Conservation (phyloP, 768 basidiomycete species). For the Mrakia gelida region DNA sequence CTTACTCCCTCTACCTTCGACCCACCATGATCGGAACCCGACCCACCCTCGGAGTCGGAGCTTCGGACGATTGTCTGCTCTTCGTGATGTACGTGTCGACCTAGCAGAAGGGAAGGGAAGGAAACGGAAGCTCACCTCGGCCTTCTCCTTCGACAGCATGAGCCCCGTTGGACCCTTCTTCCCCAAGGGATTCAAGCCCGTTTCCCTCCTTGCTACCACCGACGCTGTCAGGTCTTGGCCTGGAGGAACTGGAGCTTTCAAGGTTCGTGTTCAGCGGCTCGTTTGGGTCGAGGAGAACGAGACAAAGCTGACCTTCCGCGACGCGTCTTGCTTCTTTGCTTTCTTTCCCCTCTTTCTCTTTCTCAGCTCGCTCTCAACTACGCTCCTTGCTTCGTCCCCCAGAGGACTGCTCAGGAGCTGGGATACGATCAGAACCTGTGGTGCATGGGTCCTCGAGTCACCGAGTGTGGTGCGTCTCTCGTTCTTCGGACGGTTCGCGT, state of each 20-base stretch:
- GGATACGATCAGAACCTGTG: slow-evolving; percentile 38
- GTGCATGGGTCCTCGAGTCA: slow-evolving; percentile 56
- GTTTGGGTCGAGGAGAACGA: too few relatives aligned
- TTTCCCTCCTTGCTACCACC: slow-evolving; percentile 52
- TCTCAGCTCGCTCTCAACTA: slow-evolving; percentile 36
- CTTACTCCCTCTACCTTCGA: slow-evolving; percentile 33
- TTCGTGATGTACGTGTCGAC: slow-evolving; percentile 32
- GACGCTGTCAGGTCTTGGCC: slow-evolving; percentile 79
- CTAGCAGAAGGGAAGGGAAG: too few relatives aligned
- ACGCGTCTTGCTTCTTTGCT: neutral
- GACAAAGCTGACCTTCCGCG: neutral
- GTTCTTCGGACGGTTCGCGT: too few relatives aligned
- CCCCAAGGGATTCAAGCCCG: slow-evolving; percentile 34
- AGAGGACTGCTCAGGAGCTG: slow-evolving; percentile 29
- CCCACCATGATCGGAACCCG: slow-evolving; percentile 37
- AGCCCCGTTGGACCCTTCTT: slow-evolving; percentile 38
- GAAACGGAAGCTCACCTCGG: neutral
- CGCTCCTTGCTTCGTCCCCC: slow-evolving; percentile 35
- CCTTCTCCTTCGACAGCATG: slow-evolving; percentile 8
- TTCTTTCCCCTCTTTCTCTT: slow-evolving; percentile 29
- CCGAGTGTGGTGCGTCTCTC: slow-evolving; percentile 48
- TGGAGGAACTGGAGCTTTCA: slow-evolving; percentile 80
- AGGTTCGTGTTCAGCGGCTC: neutral
- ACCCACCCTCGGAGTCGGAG: slow-evolving; percentile 35
- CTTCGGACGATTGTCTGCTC: slow-evolving; percentile 33